Evolutionary conservation across 2,329 filamentous ascomycete species (phyloP).

Genomic region (Ophiostoma sp.): DNA sequence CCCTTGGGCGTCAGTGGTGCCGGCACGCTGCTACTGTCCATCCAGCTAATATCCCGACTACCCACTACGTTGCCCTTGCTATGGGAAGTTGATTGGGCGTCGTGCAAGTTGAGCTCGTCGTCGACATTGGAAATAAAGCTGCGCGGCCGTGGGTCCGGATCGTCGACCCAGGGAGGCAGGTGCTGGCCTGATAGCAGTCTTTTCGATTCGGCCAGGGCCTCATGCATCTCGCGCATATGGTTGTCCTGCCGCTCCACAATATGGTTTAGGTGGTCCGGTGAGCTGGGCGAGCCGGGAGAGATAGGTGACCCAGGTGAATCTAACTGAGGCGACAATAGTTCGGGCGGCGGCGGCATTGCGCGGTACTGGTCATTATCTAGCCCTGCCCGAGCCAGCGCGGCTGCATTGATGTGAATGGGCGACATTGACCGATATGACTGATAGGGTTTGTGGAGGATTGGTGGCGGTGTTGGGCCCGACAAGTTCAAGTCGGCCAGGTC

Average conservation of each 20-base stretch:
- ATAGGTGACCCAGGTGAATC: background rate
- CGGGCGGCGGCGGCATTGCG: background rate
- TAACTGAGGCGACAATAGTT: background rate
- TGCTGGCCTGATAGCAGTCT: slow-evolving; percentile 19
- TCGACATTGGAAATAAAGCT: background rate
- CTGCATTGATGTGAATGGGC: background rate
- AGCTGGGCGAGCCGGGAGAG: background rate
- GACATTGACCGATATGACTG: slow-evolving; percentile 19
- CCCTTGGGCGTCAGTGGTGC: slow-evolving; percentile 14
- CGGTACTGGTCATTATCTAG: background rate
- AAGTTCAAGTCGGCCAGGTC: slow-evolving; percentile 8
- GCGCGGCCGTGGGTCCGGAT: slow-evolving; percentile 6
- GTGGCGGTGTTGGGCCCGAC: slow-evolving; percentile 21
- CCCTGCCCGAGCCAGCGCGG: background rate
- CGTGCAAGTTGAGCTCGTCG: background rate
- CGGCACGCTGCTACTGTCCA: slow-evolving; percentile 14
- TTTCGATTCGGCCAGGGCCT: slow-evolving; percentile 22
- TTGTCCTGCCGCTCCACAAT: slow-evolving; percentile 16
- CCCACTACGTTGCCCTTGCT: slow-evolving; percentile 19
- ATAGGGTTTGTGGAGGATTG: slow-evolving; percentile 16
- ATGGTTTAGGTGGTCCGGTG: background rate
- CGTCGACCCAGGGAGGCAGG: slow-evolving; percentile 23
- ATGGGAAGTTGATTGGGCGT: background rate
- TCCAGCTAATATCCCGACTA: background rate
- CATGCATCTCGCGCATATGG: slow-evolving; percentile 23